Percentiles rank a stretch among this genome's conserved stretches.
These are phyloP conservation scores for Cyclostephanos invisitatus DNA, from an alignment of 108 stramenopile genomes.

Conservation along the genomic window DNA sequence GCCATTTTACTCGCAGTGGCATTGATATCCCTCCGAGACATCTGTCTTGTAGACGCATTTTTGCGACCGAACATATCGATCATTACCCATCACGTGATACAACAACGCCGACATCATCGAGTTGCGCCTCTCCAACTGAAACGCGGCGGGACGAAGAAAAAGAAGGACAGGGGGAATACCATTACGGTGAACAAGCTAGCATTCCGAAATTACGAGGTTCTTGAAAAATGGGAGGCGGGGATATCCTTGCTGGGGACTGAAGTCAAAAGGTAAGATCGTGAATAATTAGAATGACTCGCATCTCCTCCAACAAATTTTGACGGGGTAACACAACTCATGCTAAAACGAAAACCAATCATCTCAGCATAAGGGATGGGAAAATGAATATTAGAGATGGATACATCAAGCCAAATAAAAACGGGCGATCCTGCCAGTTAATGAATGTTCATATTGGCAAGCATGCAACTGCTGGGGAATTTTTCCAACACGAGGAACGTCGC, in stretches of 20 bases:
- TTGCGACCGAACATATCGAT: neutral
- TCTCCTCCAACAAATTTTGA: neutral
- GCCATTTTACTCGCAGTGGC: conserved; percentile 2
- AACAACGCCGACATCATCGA: neutral
- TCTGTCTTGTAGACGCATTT: neutral
- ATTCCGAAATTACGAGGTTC: conserved; percentile 60
- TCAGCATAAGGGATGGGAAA: conserved; percentile 77
- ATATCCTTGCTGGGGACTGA: conserved; percentile 78
- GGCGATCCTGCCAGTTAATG: conserved; percentile 59
- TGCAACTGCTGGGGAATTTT: conserved; percentile 68
- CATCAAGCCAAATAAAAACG: conserved; percentile 60
- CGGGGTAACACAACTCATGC: neutral
- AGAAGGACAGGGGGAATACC: conserved; percentile 38
- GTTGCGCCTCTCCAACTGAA: conserved; percentile 27
- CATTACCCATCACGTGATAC: conserved; percentile 1
- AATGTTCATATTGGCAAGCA: conserved; percentile 87
- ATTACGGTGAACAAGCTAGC: conserved; percentile 48
- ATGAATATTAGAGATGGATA: conserved; percentile 84
- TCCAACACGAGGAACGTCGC: conserved; percentile 81
- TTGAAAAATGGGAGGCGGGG: conserved; percentile 82
- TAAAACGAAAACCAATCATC: neutral
- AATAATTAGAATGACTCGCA: neutral
- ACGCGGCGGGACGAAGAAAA: conserved; percentile 49
- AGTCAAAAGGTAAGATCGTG: conserved; percentile 58
- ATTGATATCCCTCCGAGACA: neutral